Evolutionary conservation across 257 asterid species (phyloP).

Genomic region (Verbascum thapsus): DNA sequence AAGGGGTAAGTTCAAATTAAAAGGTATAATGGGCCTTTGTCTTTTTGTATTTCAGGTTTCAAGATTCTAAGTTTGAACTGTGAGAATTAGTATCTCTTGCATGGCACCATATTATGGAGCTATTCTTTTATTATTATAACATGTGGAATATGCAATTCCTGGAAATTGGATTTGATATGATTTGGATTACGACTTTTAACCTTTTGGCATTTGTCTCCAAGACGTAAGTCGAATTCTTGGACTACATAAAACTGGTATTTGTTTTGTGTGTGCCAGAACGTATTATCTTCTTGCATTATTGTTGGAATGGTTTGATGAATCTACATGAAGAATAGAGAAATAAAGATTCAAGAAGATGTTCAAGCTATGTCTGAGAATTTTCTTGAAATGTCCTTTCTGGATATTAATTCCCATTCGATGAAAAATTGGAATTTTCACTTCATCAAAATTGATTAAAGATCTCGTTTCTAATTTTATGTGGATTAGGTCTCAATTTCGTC

Average conservation of each 20-base stretch:
- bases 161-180: no score
- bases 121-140: not conserved
- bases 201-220: no score
- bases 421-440: constrained; percentile 36
- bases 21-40: constrained; percentile 11
- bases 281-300: no score
- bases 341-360: constrained; percentile 27
- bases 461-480: constrained; percentile 22
- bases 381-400: constrained; percentile 25
- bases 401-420: constrained; percentile 27
- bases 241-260: no score
- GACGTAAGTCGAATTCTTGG: no score
- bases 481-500: constrained; percentile 12
- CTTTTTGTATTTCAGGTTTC: not conserved
- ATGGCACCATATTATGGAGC: constrained; percentile 23
- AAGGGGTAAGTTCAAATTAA: not conserved
- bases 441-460: constrained; percentile 20
- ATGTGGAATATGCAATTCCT: constrained; percentile 5
- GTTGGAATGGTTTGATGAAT: not conserved
- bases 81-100: constrained; percentile 20
- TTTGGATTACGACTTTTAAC: no score
- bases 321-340: constrained; percentile 24
- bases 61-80: not conserved
- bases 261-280: constrained; percentile 20
- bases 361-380: constrained; percentile 26